Base-by-base conservation (phyloP, 345 rosid species). In the Clarkia xantiana region DNA sequence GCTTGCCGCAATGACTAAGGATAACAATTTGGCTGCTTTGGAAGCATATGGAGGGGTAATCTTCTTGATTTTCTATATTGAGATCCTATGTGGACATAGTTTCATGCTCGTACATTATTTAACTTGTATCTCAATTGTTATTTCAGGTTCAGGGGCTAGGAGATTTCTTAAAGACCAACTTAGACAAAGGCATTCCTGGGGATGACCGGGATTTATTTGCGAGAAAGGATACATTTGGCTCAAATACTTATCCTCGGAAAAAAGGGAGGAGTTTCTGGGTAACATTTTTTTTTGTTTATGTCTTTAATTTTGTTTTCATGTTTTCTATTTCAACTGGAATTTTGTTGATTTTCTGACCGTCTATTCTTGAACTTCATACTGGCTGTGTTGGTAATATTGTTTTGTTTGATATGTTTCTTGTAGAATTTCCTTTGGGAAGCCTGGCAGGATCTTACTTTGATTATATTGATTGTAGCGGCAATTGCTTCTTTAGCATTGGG, bases 201-300 rank as follows among this genome's bases (percentile, higher is more conserved):
- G 94, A 81, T 63, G 94, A 82, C 58, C 64, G 56, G 43, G 98
- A 86, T 65, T 62, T 84, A 60, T 47, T 66, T 55, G 76, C 71
- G 53, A 77, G 95, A 55, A 75, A 58, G 67, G 69, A 61, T 60
- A 68, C 57, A 51, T 91, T 79, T 80, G 98, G 98, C 45, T 71
- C 94, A 52, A 91, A 91, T 71, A 84, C 94, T 25, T 91, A 91
- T 68, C 98, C 98, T 39, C 80, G 53, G 44, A 87, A 81, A 61
- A 91, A 87, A 62, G 96, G 99, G 58, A 74, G 95, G 62, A 75
- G 81, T 58, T 91, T 91, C 62, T 82, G 83, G 94, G 98, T 91
- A 64, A 47, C 44, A 11, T 6, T 42, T 20, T 4, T 4, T 41
- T 1, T 20, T 14, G 25, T 22, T 22, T 22, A 22, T 5, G 25